phyloP scores from a whole-genome alignment of 306 rosid species.

The Medicago lupulina region DNA sequence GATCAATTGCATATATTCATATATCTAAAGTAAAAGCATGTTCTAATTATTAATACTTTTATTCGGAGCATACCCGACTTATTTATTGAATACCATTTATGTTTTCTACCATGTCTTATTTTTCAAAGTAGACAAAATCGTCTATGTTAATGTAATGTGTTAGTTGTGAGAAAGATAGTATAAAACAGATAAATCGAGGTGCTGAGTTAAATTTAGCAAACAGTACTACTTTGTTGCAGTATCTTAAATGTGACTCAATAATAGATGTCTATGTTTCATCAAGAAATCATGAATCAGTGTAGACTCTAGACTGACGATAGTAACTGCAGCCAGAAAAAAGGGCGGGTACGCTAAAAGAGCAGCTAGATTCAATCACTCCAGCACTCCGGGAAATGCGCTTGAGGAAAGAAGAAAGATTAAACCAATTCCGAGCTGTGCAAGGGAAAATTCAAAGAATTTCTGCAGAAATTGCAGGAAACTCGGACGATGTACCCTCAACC shows the following conservation, averaged over 20 bases:
- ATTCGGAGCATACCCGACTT: background rate
- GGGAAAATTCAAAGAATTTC: constrained; percentile 78
- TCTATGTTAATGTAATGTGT: background rate
- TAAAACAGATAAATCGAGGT: constrained; percentile 17
- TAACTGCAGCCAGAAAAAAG: constrained; percentile 85
- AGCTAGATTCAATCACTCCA: constrained; percentile 92
- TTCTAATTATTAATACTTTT: background rate
- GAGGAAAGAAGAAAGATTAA: constrained; percentile 90
- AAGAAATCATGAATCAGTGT: constrained; percentile 28
- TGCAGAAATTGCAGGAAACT: constrained; percentile 81
- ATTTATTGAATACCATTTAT: constrained; percentile 17
- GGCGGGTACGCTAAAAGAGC: constrained; percentile 87
- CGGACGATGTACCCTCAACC: constrained; percentile 52
- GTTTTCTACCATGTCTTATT: background rate
- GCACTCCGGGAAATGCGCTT: constrained; percentile 79
- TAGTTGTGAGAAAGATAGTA: constrained; percentile 1
- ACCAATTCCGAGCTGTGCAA: constrained; percentile 75
- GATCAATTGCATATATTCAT: constrained; percentile 17
- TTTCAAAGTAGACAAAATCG: constrained; percentile 11
- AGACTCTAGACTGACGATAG: constrained; percentile 41
- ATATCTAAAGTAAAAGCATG: background rate
- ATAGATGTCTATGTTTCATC: constrained; percentile 34
- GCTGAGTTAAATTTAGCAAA: constrained; percentile 1
- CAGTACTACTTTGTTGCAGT: constrained; percentile 15
- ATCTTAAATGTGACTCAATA: constrained; percentile 17